phyloP scores from a whole-genome alignment of 345 rosid species.

The Carallia brachiata region DNA sequence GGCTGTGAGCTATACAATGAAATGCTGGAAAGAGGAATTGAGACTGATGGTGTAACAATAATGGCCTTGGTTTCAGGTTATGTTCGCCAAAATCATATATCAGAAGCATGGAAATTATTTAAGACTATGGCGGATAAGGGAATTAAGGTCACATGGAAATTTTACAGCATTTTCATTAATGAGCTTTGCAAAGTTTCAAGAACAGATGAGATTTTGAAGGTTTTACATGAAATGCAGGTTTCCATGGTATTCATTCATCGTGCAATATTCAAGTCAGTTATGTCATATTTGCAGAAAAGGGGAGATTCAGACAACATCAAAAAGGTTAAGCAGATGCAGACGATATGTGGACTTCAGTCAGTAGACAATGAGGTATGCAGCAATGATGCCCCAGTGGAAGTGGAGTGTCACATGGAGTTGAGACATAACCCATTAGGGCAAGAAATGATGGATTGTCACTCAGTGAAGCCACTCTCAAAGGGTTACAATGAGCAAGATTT shows the following conservation, averaged over 20 bases:
- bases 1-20: slow-evolving; percentile 57
- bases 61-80: slow-evolving; percentile 69
- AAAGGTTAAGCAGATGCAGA: slow-evolving; percentile 51
- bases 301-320: slow-evolving; percentile 50
- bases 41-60: slow-evolving; percentile 52
- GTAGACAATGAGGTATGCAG: slow-evolving; percentile 17
- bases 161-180: slow-evolving; percentile 52
- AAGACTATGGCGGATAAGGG: slow-evolving; percentile 54
- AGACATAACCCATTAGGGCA: slow-evolving; percentile 6
- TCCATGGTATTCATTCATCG: slow-evolving; percentile 45
- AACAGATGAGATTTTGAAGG: slow-evolving; percentile 50
- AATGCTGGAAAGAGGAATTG: slow-evolving; percentile 60
- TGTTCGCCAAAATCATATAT: slow-evolving; percentile 45
- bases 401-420: slow-evolving; percentile 16
- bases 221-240: slow-evolving; percentile 52
- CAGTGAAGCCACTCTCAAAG: slow-evolving; percentile 14
- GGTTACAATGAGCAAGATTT: slow-evolving; percentile 38
- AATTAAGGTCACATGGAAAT: slow-evolving; percentile 48
- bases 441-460: slow-evolving; percentile 1
- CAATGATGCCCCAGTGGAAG: slow-evolving; percentile 17
- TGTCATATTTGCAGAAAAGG: slow-evolving; percentile 55
- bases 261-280: slow-evolving; percentile 51
- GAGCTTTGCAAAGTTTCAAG: slow-evolving; percentile 63
- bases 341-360: slow-evolving; percentile 19
- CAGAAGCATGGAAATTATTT: slow-evolving; percentile 74